Conservation (phyloP, 2,329 filamentous ascomycete species). For the Didymella exigua region DNA sequence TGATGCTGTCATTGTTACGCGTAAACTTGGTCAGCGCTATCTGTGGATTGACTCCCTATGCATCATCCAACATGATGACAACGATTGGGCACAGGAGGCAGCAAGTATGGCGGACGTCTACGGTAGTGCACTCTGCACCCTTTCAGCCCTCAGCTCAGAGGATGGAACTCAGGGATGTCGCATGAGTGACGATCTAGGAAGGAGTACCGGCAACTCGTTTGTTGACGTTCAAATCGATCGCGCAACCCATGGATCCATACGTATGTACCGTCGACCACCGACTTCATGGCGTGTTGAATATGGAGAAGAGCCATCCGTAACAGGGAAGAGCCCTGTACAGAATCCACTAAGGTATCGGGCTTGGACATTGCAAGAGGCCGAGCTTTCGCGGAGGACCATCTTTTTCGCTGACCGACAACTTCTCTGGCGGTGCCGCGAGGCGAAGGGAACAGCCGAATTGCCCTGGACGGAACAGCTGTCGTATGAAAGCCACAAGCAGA, state of each 20-base stretch:
- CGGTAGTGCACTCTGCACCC: neutral
- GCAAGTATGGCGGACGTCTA: neutral
- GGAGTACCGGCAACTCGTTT: neutral
- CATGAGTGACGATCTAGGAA: neutral
- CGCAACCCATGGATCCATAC: neutral
- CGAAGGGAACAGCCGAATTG: neutral
- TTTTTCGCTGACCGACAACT: neutral
- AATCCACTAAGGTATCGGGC: neutral
- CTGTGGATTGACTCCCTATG: neutral
- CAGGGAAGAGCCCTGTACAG: neutral
- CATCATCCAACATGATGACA: neutral
- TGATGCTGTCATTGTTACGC: constrained; percentile 18
- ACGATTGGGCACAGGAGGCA: neutral
- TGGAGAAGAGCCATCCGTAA: no score
- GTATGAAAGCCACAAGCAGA: neutral
- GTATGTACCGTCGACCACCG: neutral
- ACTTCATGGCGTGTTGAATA: neutral
- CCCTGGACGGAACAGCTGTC: neutral
- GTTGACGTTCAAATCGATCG: neutral
- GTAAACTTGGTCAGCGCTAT: neutral
- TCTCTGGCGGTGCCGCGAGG: neutral
- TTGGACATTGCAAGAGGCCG: neutral
- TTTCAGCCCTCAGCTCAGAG: neutral
- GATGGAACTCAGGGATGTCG: neutral
- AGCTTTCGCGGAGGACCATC: neutral